phyloP scores from a whole-genome alignment of 2,329 filamentous ascomycete genomes.

The Capronia coronata region DNA sequence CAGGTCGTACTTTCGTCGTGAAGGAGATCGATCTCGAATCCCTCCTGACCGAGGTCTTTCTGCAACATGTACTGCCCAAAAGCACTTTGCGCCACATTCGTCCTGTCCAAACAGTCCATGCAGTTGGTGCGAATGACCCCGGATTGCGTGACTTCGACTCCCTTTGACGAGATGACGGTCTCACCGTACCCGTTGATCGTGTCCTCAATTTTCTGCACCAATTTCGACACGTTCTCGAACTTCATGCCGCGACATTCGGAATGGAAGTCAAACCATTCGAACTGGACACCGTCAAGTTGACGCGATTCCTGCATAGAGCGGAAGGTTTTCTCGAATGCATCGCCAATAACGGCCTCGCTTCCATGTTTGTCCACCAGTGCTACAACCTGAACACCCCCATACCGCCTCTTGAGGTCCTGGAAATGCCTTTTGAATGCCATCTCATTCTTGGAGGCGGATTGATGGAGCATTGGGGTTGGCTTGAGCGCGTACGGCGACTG shows the following conservation, averaged over 20 bases:
- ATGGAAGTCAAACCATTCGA: slow-evolving; percentile 98
- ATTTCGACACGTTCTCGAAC: slow-evolving; percentile 83
- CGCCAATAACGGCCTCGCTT: slow-evolving; percentile 71
- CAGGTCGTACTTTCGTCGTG: slow-evolving; percentile 73
- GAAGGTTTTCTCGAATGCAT: slow-evolving; percentile 65
- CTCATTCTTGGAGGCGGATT: slow-evolving; percentile 72
- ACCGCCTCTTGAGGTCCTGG: slow-evolving; percentile 58
- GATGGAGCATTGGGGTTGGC: slow-evolving; percentile 72
- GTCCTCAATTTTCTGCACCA: slow-evolving; percentile 63
- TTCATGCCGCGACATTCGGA: slow-evolving; percentile 90
- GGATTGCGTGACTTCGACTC: slow-evolving; percentile 49
- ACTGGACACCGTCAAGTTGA: slow-evolving; percentile 54
- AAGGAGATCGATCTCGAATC: slow-evolving; percentile 68
- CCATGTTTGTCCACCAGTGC: slow-evolving; percentile 86
- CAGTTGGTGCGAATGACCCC: slow-evolving; percentile 91
- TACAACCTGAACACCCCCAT: slow-evolving; percentile 70
- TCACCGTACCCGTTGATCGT: slow-evolving; percentile 67
- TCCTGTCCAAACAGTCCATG: slow-evolving; percentile 96
- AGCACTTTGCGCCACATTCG: slow-evolving; percentile 91
- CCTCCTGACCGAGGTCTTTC: slow-evolving; percentile 66
- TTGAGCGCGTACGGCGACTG: slow-evolving; percentile 92
- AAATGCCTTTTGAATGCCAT: slow-evolving; percentile 76
- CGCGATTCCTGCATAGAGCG: slow-evolving; percentile 59
- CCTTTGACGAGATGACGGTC: slow-evolving; percentile 52
- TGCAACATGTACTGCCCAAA: slow-evolving; percentile 80